Conservation (phyloP, 78 protist genomes). For the Chrysochromulina parva region DNA sequence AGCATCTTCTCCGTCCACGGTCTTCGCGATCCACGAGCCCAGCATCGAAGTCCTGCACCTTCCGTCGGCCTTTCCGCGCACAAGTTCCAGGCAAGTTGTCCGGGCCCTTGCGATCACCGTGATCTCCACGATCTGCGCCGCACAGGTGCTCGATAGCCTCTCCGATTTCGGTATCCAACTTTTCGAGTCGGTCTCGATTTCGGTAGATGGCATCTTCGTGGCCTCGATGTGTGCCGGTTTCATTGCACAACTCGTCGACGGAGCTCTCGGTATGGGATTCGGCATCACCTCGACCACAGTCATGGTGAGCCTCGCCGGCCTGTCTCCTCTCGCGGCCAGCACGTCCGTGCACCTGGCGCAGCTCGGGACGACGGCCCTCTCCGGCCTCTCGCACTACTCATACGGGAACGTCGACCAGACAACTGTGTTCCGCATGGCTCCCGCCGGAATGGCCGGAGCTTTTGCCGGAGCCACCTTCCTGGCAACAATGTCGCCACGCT, state of each 20-base stretch:
- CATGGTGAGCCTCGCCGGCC: neutral
- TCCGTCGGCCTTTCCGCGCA: no score
- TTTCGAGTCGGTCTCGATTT: no score
- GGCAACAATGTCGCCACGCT: neutral
- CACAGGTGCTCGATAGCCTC: no score
- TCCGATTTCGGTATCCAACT: no score
- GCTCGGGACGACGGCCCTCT: neutral
- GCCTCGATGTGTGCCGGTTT: neutral
- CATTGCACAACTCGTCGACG: constrained; percentile 15
- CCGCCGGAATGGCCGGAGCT: neutral
- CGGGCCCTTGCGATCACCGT: no score
- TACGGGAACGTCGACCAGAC: neutral
- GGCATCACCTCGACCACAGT: neutral
- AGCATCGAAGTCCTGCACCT: no score
- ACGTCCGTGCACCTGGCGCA: constrained; percentile 13
- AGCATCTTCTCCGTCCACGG: no score
- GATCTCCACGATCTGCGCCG: no score
- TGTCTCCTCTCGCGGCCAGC: neutral
- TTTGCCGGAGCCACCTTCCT: neutral
- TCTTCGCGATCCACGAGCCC: no score
- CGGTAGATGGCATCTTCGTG: no score
- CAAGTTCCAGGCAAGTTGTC: no score
- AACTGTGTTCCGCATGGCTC: neutral
- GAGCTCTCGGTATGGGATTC: neutral
- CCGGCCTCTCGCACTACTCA: neutral